Conservation (phyloP, 2,329 filamentous ascomycete species). For the Alternaria dauci region DNA sequence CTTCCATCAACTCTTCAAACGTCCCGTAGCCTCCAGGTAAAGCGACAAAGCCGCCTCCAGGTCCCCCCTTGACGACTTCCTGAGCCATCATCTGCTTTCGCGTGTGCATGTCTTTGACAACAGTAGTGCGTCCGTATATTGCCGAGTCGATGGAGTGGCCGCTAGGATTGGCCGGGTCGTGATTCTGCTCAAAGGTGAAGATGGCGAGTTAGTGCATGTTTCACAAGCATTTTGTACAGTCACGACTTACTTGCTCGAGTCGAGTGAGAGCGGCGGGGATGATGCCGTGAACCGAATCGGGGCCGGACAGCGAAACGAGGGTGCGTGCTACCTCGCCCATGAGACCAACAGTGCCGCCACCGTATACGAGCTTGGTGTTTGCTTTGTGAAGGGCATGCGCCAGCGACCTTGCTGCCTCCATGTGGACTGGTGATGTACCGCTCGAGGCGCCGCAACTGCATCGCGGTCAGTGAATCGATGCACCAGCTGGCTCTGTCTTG, state of each 20-base stretch:
- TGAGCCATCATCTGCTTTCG: constrained; percentile 93
- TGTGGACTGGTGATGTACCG: constrained; percentile 76
- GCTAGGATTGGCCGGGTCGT: constrained; percentile 56
- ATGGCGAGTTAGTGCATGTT: too few relatives aligned
- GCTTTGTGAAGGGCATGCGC: constrained; percentile 76
- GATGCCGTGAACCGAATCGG: constrained; percentile 86
- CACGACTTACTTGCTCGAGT: constrained; percentile 62
- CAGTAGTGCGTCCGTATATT: constrained; percentile 82
- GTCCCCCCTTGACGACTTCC: constrained; percentile 81
- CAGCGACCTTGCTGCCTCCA: constrained; percentile 79
- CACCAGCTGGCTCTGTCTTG: not conserved
- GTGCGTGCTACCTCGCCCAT: constrained; percentile 95
- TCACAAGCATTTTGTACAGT: too few relatives aligned
- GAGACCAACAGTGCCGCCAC: constrained; percentile 90
- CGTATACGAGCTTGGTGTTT: constrained; percentile 88
- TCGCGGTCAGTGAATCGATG: constrained; percentile 17
- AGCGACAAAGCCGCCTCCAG: constrained; percentile 88
- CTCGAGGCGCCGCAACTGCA: constrained; percentile 79
- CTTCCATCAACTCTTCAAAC: constrained; percentile 93
- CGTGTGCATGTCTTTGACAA: constrained; percentile 95
- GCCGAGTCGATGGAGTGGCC: constrained; percentile 64
- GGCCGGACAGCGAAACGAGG: constrained; percentile 82
- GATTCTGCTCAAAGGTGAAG: constrained; percentile 55
- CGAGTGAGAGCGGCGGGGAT: constrained; percentile 86
- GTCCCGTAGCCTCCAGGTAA: constrained; percentile 92